Evolutionary conservation across 306 rosid species (phyloP), one percentile per base, ranked within the genome.

Genomic region (Hippophae gyantsensis): DNA sequence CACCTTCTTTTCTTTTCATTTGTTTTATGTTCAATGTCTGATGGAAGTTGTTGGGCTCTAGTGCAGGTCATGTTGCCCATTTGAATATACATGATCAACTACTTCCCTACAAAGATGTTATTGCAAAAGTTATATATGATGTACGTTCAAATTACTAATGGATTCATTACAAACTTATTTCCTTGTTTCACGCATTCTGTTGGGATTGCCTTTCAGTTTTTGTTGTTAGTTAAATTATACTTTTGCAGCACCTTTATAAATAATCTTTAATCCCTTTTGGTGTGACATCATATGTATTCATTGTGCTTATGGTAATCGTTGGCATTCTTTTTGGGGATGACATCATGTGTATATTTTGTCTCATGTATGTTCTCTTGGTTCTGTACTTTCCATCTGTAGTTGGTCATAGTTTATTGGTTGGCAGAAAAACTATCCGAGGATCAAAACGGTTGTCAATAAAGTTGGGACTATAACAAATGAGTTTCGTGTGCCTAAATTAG

Each of bases 21-120:
- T 10, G 13, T 46, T 46, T 9, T 48, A 9, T n/a, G 1, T 57
- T 57, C 23, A 3, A 8, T 57, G 3, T 14, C 10, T 9, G 2
- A 1, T 42, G 25, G 74, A 59, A 9, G 54, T 58, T n/a, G 54
- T 49, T 52, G 48, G 60, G 52, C 75, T 50, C 66, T 53, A 50
- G 9, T 80, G 72, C 98, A 92, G 98, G 98, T 82, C 96, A 87
- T 60, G 61, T 92, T 73, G 98, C 98, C 62, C 98, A 87, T 79
- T 71, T 92, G 65, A 92, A 92, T 79, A 77, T 92, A 68, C 96
- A 92, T 0, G 96, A 87, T 47, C 93, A 87, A 66, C 75, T 92
- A 63, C 92, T 87, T 64, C 81, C 86, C 18, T 76, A 76, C 81
- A 92, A 92, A 77, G 85, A 87, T 72, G 89, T 87, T 62, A 87